Evolutionary conservation across 2,329 filamentous ascomycete species (phyloP), one percentile per base, ranked within the genome.

Genomic region (Botrytis fragariae): DNA sequence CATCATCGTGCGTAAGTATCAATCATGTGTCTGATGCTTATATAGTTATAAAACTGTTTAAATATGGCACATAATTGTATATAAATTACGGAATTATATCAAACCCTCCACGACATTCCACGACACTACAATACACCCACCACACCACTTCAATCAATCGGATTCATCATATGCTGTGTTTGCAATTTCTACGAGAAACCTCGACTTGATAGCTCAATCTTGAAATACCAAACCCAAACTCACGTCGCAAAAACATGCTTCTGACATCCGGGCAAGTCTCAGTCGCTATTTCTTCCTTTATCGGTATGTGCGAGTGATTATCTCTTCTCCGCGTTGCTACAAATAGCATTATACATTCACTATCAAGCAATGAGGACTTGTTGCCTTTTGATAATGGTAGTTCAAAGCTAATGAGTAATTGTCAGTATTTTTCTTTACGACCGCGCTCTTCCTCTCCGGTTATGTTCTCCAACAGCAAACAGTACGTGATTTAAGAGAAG

Each of bases 401-500:
- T 75, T 68, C 76, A 71, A 60, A 72, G 29, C 54, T 45, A 57
- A 57, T 45, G 22, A n/a, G 25, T 44, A 74, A 0, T 3, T 18
- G 18, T n/a, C 48, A 91, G 92, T 97, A 74, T 84, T 93, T 76
- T 81, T 93, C 39, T 97, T 93, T 83, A 97, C 94, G 4, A 82
- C 91, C 54, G 88, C 94, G 7, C 89, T 98, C 39, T 98, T 98
- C 82, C 86, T 97, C 45, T 94, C 93, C 69, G 95, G 95, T 79
- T 97, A 97, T 82, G 88, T 91, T 4, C 87, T 97, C 71, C 95
- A 98, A 80, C 95, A 98, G 82, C 90, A 93, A 78, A 96, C 94
- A 0, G 89, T 97, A 7, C 88, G 88, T 75, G 91, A 91, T 78
- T 87, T 98, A 45, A 92, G 95, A 78, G 85, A 86, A 72, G 92